These are phyloP conservation scores for Leishmania guyanensis DNA, from an alignment of 208 protist genomes.

Conservation along the genomic window DNA sequence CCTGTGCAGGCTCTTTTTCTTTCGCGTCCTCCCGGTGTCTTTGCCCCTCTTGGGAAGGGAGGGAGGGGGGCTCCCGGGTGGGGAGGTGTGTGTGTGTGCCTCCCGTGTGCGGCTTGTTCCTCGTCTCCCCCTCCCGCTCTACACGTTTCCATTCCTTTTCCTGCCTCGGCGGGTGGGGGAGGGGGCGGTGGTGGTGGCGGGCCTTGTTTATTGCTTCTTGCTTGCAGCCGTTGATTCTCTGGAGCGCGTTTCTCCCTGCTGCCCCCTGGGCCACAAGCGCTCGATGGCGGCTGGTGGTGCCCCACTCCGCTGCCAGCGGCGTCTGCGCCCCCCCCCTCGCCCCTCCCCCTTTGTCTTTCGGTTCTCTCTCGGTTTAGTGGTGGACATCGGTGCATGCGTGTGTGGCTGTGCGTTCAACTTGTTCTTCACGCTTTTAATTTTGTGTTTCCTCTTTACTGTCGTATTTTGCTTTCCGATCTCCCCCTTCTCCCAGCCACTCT, in stretches of 20 bases:
- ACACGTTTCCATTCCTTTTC: not conserved
- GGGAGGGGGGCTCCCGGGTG: not conserved
- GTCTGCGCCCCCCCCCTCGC: not conserved
- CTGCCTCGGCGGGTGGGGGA: not conserved
- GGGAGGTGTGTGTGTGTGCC: not conserved
- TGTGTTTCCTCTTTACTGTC: not conserved
- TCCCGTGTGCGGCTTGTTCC: not conserved
- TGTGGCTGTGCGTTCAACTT: not conserved
- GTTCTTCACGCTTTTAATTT: not conserved
- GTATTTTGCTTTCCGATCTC: no score
- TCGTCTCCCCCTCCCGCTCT: not conserved
- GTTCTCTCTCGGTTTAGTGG: not conserved
- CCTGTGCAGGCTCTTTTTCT: no score
- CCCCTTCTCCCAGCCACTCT: no score
- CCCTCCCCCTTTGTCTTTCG: not conserved
- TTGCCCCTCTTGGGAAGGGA: not conserved
- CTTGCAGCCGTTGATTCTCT: no score
- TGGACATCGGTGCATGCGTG: not conserved
- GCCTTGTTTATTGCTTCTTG: no score
- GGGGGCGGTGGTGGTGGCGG: no score
- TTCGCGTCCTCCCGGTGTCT: no score
- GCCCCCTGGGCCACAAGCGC: no score
- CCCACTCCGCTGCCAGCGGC: no score
- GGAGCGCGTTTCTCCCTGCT: no score
- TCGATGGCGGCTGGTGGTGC: no score